Conservation (phyloP, 129 eudicot species). For the Daucus carota region DH1_v3.0 NC_030383.2:5815001-5815500, state of each 20-base stretch:
- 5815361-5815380: neutral
- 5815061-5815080: conserved; percentile 1
- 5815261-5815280: neutral
- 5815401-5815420: neutral
- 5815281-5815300: conserved; percentile 6
- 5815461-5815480: neutral
- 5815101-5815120: neutral
- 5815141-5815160: neutral
- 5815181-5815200: conserved; percentile 2
- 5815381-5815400: neutral
- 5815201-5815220: neutral
- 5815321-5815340: neutral
- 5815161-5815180: neutral
- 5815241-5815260: conserved; percentile 2
- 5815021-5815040: neutral
- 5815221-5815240: neutral
- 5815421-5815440: neutral
- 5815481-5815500: neutral
- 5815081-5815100: neutral
- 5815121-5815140: neutral
- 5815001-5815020: neutral
- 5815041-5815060: neutral
- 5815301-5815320: neutral
- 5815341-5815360: neutral
- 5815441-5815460: neutral